Evolutionary conservation across 805 yeast genomes (phyloP).

Genomic region (Ogataea trehaloabstinens): DNA sequence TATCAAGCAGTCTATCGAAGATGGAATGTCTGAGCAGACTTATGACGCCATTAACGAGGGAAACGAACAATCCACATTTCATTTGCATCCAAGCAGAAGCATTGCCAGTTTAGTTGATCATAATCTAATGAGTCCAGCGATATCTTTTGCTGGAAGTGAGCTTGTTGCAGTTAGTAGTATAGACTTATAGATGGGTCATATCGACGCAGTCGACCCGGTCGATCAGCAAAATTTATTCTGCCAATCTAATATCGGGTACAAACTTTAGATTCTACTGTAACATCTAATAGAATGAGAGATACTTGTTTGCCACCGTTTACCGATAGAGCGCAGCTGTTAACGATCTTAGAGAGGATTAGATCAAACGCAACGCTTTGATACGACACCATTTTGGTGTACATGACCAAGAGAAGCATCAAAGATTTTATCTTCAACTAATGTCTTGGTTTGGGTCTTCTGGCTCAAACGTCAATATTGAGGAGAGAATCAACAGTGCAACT

Average conservation of each 20-base stretch:
- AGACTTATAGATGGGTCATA: constrained; percentile 1
- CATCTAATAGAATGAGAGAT: too few species aligned
- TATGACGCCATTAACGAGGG: constrained; percentile 5
- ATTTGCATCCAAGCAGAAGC: constrained; percentile 15
- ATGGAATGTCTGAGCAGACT: constrained; percentile 19
- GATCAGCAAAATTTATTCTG: too few species aligned
- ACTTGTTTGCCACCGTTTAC: too few species aligned
- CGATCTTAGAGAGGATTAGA: too few species aligned
- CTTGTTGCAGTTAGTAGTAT: neutral
- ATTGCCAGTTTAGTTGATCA: constrained; percentile 25
- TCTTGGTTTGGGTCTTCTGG: constrained; percentile 48
- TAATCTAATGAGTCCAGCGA: constrained; percentile 27
- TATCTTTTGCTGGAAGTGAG: constrained; percentile 15
- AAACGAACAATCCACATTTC: constrained; percentile 2
- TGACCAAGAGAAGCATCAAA: too few species aligned
- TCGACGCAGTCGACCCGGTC: too few species aligned
- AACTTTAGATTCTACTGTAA: too few species aligned
- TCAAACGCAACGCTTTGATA: too few species aligned
- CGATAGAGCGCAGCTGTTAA: too few species aligned
- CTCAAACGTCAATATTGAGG: constrained; percentile 47
- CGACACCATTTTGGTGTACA: too few species aligned
- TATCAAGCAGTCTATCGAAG: constrained; percentile 29
- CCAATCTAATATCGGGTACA: too few species aligned
- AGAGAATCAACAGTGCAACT: constrained; percentile 71
- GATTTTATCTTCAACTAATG: too few species aligned